Conservation (phyloP, 768 basidiomycete genomes). For the Kwoniella pini region DNA sequence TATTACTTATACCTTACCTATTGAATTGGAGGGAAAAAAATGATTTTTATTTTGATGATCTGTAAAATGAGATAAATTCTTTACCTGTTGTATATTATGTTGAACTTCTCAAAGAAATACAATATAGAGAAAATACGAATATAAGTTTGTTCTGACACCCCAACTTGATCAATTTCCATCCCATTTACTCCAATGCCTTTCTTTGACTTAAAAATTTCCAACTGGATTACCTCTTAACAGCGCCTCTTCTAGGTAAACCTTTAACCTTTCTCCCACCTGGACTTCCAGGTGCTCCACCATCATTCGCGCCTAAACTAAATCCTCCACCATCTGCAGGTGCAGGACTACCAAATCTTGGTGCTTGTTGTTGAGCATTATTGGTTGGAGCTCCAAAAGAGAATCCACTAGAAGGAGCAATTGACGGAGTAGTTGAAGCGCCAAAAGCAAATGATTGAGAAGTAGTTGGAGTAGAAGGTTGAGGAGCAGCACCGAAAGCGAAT, state of each 20-base stretch:
- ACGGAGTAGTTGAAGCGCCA: conserved; percentile 13
- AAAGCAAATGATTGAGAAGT: conserved; percentile 5
- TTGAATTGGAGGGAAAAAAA: too few species aligned
- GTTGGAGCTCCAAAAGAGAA: conserved; percentile 20
- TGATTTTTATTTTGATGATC: too few species aligned
- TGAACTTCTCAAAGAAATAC: too few species aligned
- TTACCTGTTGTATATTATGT: too few species aligned
- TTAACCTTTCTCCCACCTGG: conserved; percentile 22
- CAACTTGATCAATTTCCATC: too few species aligned
- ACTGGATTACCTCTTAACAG: conserved; percentile 19
- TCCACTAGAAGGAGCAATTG: conserved; percentile 9
- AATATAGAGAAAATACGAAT: too few species aligned
- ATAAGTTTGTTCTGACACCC: too few species aligned
- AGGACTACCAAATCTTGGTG: conserved; percentile 24
- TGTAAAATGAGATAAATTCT: too few species aligned
- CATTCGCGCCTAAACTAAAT: conserved; percentile 21
- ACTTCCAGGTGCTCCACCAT: conserved; percentile 16
- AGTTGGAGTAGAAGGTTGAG: neutral
- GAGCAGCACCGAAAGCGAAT: conserved; percentile 8
- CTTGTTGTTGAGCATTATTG: neutral
- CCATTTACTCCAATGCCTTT: too few species aligned
- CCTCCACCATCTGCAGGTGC: conserved; percentile 13
- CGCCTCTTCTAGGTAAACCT: conserved; percentile 19
- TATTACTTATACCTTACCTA: too few species aligned
- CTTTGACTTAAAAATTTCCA: too few species aligned